Evolutionary conservation across 2,329 filamentous ascomycete species (phyloP).

Genomic region (Acephala macrosclerotiorum): DNA sequence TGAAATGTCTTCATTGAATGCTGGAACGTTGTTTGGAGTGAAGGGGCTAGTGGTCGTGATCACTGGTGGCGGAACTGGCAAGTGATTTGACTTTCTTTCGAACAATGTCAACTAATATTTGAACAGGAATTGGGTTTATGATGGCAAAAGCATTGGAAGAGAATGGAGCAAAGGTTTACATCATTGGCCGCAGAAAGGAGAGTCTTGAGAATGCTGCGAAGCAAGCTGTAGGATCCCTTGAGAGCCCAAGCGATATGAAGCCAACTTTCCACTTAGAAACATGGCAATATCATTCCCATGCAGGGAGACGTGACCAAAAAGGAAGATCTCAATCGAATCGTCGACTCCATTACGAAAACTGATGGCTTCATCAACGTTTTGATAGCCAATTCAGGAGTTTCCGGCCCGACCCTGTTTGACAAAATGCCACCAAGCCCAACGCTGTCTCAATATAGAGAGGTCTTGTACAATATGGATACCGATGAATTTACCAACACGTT

Average conservation of each 20-base stretch:
- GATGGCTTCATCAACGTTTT: constrained; percentile 68
- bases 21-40: constrained; percentile 55
- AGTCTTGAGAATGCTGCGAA: constrained; percentile 55
- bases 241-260: neutral
- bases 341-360: constrained; percentile 59
- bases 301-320: constrained; percentile 68
- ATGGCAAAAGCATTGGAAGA: constrained; percentile 59
- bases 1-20: constrained; percentile 21
- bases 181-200: constrained; percentile 58
- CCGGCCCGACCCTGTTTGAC: constrained; percentile 49
- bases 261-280: constrained; percentile 22
- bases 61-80: constrained; percentile 63
- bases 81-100: neutral
- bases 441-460: constrained; percentile 43
- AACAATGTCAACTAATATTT: neutral
- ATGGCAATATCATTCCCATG: constrained; percentile 37
- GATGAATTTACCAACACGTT: constrained; percentile 68
- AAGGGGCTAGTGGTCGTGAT: constrained; percentile 63
- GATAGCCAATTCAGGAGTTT: constrained; percentile 65
- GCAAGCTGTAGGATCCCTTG: neutral
- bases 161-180: constrained; percentile 64
- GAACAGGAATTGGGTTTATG: constrained; percentile 63
- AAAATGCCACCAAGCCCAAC: constrained; percentile 14
- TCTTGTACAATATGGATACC: constrained; percentile 64
- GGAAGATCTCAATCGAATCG: constrained; percentile 62